Evolutionary conservation across 805 yeast species (phyloP), one percentile per base, ranked within the genome.

Genomic region (Saturnispora galanensis): DNA sequence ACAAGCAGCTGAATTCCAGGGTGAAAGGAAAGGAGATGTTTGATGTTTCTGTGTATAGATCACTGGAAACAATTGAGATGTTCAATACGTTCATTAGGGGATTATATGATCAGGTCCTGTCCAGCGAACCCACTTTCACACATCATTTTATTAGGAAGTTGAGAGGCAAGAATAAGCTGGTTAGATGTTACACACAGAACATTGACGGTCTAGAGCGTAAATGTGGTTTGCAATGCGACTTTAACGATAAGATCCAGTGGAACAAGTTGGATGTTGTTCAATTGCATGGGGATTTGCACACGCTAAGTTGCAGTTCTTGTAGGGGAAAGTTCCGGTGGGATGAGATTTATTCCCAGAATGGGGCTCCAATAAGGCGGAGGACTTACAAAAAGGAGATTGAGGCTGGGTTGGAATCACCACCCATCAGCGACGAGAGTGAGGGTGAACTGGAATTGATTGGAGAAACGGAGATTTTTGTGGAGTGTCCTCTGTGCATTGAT

Each of bases 121-220:
- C 61, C 15, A 96, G 96, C 10, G 64, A 67, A 45, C 93, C 97
- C 1, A 90, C 98, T 0, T 78, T 74, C 52, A 85, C 95, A 1
- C 97, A 90, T 61, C 68, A 70, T 49, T 85, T 90, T 56, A 79
- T 90, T 35, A 71, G 69, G 44, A 70, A 68, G 36, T 61, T 81
- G 44, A 77, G 75, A 54, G 78, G 72, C 45, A 75, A 75, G 57
- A 77, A 73, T 48, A 82, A 81, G 62, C 70, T 89, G 38, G 60
- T 88, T 40, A 68, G 95, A 47, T 87, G 97, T 64, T 90, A 90
- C 60, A 90, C 97, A 1, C 97, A 93, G 57, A 90, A 90, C 59
- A 90, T 90, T 47, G 98, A 90, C 61, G 89, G 95, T 0, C 67
- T 90, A 31, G 97, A 90, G 57, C 66, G 77, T 40, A 65, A 68